Conservation (phyloP, 306 rosid genomes). For the Chamaecrista fasciculata region DNA sequence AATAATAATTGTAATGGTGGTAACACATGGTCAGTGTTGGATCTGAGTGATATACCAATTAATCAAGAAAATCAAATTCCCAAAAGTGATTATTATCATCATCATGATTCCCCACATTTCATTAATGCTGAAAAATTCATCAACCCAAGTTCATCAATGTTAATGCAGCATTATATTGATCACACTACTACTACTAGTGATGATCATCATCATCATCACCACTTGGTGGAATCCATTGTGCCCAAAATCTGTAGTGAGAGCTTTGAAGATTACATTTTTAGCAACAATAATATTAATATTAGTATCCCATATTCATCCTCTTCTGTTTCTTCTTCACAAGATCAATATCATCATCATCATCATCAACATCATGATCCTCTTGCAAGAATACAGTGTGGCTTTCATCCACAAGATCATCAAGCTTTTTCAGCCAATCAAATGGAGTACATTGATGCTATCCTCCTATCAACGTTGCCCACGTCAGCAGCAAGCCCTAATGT, state of each 20-base stretch:
- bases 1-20: background rate
- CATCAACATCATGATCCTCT: constrained; percentile 30
- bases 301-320: constrained; percentile 34
- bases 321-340: constrained; percentile 36
- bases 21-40: constrained; percentile 33
- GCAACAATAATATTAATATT: too few relatives aligned
- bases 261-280: constrained; percentile 35
- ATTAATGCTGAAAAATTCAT: constrained; percentile 34
- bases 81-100: constrained; percentile 6
- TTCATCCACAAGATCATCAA: constrained; percentile 33
- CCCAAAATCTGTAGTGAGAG: constrained; percentile 49
- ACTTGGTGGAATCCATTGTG: constrained; percentile 31
- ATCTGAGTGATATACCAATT: constrained; percentile 37
- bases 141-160: constrained; percentile 34
- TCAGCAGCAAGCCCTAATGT: constrained; percentile 25
- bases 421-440: constrained; percentile 37
- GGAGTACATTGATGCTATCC: constrained; percentile 50
- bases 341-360: constrained; percentile 29
- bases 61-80: constrained; percentile 40
- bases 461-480: constrained; percentile 47
- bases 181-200: too few relatives aligned
- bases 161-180: constrained; percentile 29
- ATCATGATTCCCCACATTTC: constrained; percentile 10
- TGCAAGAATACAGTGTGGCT: constrained; percentile 29
- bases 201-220: constrained; percentile 3